Conservation (phyloP, 495 filamentous ascomycete species). For the Xylaria curta region DNA sequence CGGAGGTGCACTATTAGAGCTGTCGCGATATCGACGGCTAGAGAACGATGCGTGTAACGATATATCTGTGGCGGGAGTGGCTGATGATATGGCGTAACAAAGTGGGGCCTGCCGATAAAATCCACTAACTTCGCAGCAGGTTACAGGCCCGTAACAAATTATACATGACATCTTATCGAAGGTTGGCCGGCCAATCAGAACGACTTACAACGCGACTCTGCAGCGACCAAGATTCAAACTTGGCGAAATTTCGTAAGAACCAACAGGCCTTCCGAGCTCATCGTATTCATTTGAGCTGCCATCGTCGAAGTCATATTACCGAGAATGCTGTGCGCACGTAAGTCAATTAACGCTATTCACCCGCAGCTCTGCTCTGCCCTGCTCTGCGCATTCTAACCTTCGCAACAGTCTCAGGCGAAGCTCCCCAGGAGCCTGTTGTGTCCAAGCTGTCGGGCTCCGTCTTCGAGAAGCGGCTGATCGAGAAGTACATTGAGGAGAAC, state of each 20-base stretch:
- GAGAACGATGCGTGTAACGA: too few relatives aligned
- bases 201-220: constrained; percentile 16
- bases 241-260: not conserved
- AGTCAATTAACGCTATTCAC: constrained; percentile 13
- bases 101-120: too few relatives aligned
- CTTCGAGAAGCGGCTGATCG: constrained; percentile 93
- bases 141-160: not conserved
- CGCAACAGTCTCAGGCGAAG: constrained; percentile 87
- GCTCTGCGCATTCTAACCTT: constrained; percentile 20
- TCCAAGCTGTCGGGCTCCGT: constrained; percentile 83
- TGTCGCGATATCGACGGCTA: too few relatives aligned
- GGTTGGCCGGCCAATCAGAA: constrained; percentile 10
- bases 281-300: not conserved
- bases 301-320: constrained; percentile 3
- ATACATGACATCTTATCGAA: not conserved
- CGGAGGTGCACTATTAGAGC: too few relatives aligned
- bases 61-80: too few relatives aligned
- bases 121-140: not conserved
- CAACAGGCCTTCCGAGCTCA: not conserved
- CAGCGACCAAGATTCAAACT: not conserved
- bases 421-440: constrained; percentile 91
- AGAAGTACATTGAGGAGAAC: constrained; percentile 92
- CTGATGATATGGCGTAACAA: too few relatives aligned
- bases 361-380: not conserved
- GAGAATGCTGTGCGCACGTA: constrained; percentile 41